These are phyloP conservation scores for Conidiobolus incongruus DNA, from an alignment of 371 early-diverging fungal genomes.

Conservation along the genomic window DNA sequence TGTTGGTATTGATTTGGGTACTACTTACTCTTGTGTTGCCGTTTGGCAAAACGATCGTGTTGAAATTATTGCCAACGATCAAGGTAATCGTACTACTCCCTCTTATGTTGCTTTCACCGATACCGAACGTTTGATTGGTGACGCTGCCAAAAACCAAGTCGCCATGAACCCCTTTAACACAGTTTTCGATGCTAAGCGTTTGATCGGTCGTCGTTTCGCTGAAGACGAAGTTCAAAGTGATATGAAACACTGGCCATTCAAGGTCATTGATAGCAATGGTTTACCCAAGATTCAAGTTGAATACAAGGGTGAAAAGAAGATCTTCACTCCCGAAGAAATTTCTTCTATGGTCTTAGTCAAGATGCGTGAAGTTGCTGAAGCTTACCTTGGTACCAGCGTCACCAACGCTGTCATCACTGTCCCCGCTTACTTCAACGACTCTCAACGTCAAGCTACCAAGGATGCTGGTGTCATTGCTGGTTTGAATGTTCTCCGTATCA, in stretches of 20 bases:
- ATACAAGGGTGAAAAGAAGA: too few species aligned
- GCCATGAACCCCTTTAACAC: conserved; percentile 66
- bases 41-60: conserved; percentile 93
- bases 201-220: conserved; percentile 67
- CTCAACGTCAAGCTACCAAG: too few species aligned
- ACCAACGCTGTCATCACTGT: conserved; percentile 90
- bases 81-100: conserved; percentile 92
- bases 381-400: conserved; percentile 80
- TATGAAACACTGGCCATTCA: conserved; percentile 84
- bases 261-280: conserved; percentile 70
- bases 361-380: conserved; percentile 93
- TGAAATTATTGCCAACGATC: conserved; percentile 76
- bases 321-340: conserved; percentile 91
- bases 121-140: conserved; percentile 63
- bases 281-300: conserved; percentile 71
- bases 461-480: conserved; percentile 62
- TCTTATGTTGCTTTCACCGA: conserved; percentile 87
- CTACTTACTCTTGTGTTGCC: too few species aligned
- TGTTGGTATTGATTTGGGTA: conserved; percentile 94
- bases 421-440: conserved; percentile 85
- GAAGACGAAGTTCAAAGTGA: conserved; percentile 72
- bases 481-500: conserved; percentile 52
- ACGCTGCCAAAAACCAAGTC: conserved; percentile 18
- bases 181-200: conserved; percentile 83
- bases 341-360: conserved; percentile 86